Evolutionary conservation across 305 asterid species (phyloP), one percentile per base, ranked within the genome.

Genomic region (Plantago rigida): DNA sequence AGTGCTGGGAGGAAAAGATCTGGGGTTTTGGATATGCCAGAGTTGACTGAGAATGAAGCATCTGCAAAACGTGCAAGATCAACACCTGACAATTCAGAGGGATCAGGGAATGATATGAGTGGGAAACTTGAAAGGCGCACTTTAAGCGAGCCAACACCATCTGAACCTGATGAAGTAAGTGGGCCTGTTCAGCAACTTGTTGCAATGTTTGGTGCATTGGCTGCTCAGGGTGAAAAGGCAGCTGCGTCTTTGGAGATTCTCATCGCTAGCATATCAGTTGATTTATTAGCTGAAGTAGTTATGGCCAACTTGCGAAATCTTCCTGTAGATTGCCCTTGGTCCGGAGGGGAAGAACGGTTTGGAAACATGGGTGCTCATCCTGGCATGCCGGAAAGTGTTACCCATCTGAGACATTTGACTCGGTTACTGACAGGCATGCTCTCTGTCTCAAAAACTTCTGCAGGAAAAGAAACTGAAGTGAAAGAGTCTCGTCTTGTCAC

Each of bases 161-260:
- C 71, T 41, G 69, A 67, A 70, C 53, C 80, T 57, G 86, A 74
- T 73, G 76, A 64, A 64, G 95, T 89, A 60, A 83, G 78, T 79
- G 96, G 93, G 61, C 86, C 95, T 41, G 95, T 87, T 51, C 95
- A 82, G 82, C 99, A 85, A 79, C 96, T 89, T 76, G 95, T 93
- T 69, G 90, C 95, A 50, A 87, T 93, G 99, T 93, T 93, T 80
- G 83, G 90, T 64, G 81, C 77, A 45, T 77, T 89, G 76, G 96
- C 82, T 78, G 99, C 94, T 67, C 97, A 87, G 87, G 99, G 99
- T 70, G 99, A 89, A 74, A 84, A 83, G 71, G 94, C 95, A 1
- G 84, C 71, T 68, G 81, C 84, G 54, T 75, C 87, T 28, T 73
- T 89, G 72, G 99, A 89, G 78, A 89, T 93, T 79, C 87, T 93